Evolutionary conservation across 768 basidiomycete species (phyloP).

Genomic region (Mycena rebaudengoi): DNA sequence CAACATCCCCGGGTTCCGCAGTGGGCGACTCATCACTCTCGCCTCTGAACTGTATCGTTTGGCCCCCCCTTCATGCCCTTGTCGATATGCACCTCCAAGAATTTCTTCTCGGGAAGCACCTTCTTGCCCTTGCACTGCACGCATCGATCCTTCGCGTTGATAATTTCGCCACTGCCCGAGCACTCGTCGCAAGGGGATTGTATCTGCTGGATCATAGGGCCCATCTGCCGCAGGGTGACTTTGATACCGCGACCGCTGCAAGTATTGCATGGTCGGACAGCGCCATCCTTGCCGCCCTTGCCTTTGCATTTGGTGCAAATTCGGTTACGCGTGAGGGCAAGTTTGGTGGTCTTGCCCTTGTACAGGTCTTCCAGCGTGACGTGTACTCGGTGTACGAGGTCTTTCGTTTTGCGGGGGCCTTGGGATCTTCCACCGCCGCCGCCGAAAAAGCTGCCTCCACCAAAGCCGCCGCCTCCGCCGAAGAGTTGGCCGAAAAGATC

Average conservation of each 20-base stretch:
- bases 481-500: slow-evolving; percentile 98
- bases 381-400: slow-evolving; percentile 95
- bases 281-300: slow-evolving; percentile 97
- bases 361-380: slow-evolving; percentile 99
- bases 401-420: slow-evolving; percentile 93
- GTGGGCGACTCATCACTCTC: slow-evolving; percentile 94
- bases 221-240: slow-evolving; percentile 94
- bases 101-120: slow-evolving; percentile 92
- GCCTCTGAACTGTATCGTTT: slow-evolving; percentile 87
- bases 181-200: slow-evolving; percentile 96
- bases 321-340: slow-evolving; percentile 94
- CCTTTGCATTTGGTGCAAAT: slow-evolving; percentile 95
- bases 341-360: slow-evolving; percentile 98
- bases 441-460: slow-evolving; percentile 81
- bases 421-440: slow-evolving; percentile 67
- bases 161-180: slow-evolving; percentile 91
- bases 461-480: slow-evolving; percentile 88
- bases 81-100: slow-evolving; percentile 97
- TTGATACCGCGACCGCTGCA: slow-evolving; percentile 94
- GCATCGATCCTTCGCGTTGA: slow-evolving; percentile 94
- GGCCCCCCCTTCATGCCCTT: slow-evolving; percentile 96
- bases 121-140: slow-evolving; percentile 95
- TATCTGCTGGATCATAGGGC: slow-evolving; percentile 99
- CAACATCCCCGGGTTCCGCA: slow-evolving; percentile 91
- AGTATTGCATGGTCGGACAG: slow-evolving; percentile 77